Base-by-base conservation (phyloP, 2,329 filamentous ascomycete genomes). In the Fusarium miscanthi region DNA sequence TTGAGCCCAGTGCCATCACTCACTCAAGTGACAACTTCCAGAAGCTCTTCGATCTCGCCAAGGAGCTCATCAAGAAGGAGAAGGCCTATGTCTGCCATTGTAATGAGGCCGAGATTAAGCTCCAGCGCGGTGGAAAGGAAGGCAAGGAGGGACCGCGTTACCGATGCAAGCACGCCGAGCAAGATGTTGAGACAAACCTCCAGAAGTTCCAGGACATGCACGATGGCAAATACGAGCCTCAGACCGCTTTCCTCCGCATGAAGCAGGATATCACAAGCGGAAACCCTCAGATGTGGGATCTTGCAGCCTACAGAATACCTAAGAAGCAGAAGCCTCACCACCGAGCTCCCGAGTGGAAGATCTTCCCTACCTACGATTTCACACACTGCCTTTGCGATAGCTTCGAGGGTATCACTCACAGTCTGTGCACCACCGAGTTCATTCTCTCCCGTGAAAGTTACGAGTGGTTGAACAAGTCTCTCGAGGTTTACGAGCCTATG, bases 211-310 rank as follows among this genome's bases (percentile, higher is more conserved):
- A 94, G 69, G 93, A 90, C 48, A 98, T 98, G 95, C 88, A 91
- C 57, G 94, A 97, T 78, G 95, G 95, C 25, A 93, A 95, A 82
- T 98, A 98, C 83, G 91, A 93, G 80, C 91, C 94, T 2, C 90
- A 91, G 77, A 91, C 94, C 80, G 95, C 94, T 4, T 93, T 94
- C 77, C 85, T 98, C 59, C 91, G 95, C 69, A 98, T 98, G 95
- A 97, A 97, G 85, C 94, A 97, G 86, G 89, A 94, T 72, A 93
- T 94, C 70, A 89, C 89, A 56, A 91, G 92, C 76, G 91, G 92
- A 35, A 98, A 98, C 80, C 94, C 95, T 11, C 94, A 97, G 82
- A 95, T 97, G 93, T 98, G 95, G 95, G 95, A 98, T 85, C 84
- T 97, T 59, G 93, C 93, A 4, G 95, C 95, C 21, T 98, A 97